phyloP scores from a whole-genome alignment of 2,329 filamentous ascomycete species.

The Fusarium lyarnte region DNA sequence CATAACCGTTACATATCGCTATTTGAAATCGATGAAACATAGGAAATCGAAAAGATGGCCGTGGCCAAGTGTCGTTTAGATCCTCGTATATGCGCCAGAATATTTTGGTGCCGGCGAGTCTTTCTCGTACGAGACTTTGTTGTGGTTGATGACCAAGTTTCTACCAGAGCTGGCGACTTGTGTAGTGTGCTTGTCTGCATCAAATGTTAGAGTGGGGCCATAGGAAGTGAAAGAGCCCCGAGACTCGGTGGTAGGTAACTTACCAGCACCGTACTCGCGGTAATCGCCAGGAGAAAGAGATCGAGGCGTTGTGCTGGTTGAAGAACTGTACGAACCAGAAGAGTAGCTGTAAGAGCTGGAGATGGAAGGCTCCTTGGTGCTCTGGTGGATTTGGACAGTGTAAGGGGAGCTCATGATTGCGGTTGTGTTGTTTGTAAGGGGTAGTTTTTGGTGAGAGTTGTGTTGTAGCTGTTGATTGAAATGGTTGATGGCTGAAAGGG shows the following conservation, averaged over 20 bases:
- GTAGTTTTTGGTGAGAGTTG: slow-evolving; percentile 8
- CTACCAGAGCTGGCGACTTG: slow-evolving; percentile 36
- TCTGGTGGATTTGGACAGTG: slow-evolving; percentile 48
- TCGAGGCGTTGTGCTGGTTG: slow-evolving; percentile 41
- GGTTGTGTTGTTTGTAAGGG: slow-evolving; percentile 19
- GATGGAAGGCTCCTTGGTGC: slow-evolving; percentile 43
- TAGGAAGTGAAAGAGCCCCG: slow-evolving; percentile 1
- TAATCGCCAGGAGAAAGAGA: slow-evolving; percentile 43
- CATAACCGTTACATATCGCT: slow-evolving; percentile 31
- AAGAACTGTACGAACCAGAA: slow-evolving; percentile 42
- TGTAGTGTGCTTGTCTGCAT: slow-evolving; percentile 40
- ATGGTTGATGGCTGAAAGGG: not conserved
- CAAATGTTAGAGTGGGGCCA: slow-evolving; percentile 33
- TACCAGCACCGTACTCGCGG: slow-evolving; percentile 48
- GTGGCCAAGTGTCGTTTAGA: not conserved
- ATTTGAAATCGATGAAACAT: slow-evolving; percentile 10
- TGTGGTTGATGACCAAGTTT: slow-evolving; percentile 48
- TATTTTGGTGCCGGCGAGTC: slow-evolving; percentile 46
- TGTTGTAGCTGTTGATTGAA: slow-evolving; percentile 5
- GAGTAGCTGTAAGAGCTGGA: slow-evolving; percentile 42
- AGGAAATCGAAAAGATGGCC: not conserved
- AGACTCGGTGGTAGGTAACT: slow-evolving; percentile 28
- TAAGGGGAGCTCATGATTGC: slow-evolving; percentile 42
- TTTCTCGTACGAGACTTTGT: slow-evolving; percentile 44
- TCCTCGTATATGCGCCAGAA: slow-evolving; percentile 32